Base-by-base conservation (phyloP, 139 green algal genomes). In the Limnomonas spitsbergensis region DNA sequence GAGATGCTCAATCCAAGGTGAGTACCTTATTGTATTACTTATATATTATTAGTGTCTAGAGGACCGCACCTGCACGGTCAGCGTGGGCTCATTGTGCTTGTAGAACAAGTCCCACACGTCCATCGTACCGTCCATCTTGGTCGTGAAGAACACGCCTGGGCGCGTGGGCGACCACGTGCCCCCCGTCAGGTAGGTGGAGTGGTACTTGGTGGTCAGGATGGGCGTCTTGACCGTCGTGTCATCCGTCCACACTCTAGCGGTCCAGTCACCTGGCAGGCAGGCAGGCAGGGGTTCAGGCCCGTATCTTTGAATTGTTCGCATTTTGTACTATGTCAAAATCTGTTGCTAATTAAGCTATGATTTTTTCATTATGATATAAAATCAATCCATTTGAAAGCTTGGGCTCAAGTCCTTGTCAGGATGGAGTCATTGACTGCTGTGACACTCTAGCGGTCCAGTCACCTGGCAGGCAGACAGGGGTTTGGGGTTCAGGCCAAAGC, bases 21-120 rank as follows among this genome's bases (percentile, higher is more conserved):
- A n/a, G n/a, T n/a, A n/a, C n/a, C n/a, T n/a, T n/a, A n/a, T n/a
- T n/a, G n/a, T n/a, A n/a, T n/a, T n/a, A n/a, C n/a, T n/a, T n/a
- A n/a, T n/a, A n/a, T n/a, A n/a, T n/a, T n/a, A n/a, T n/a, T n/a
- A n/a, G n/a, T n/a, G n/a, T n/a, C n/a, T 31, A 34, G 61, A 34
- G 32, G 29, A 36, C 2, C 31, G 38, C 37, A 66, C 38, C 40
- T 38, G 38, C 36, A 26, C 38, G n/a, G 84, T 89, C 0, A 98
- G 84, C 32, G 85, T 89, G 0, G 94, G 92, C 76, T 97, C 92
- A 75, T 91, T 94, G 81, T 97, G 92, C 85, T 95, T 97, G 89
- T 94, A 94, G 80, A 91, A 94, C 75, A 95, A 89, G 85, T 98
- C 94, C 94, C 94, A 98, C 52, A 93, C 87, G 75, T 96, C 90